Evolutionary conservation across 2,329 filamentous ascomycete species (phyloP).

Genomic region (Xylariaceae sp.): DNA sequence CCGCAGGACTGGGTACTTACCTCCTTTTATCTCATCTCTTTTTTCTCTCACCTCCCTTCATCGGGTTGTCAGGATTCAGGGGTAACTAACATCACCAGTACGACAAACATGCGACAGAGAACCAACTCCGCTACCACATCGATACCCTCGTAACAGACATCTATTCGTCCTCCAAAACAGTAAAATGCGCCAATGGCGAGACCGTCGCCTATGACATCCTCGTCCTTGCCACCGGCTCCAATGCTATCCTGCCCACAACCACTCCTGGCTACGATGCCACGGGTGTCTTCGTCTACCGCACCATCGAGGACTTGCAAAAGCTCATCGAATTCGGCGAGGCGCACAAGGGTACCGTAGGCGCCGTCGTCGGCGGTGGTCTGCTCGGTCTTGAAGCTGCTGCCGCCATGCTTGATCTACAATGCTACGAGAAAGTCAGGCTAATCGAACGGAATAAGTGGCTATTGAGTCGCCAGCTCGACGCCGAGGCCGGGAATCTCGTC

Average conservation of each 20-base stretch:
- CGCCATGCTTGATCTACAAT: constrained; percentile 80
- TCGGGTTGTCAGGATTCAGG: background rate
- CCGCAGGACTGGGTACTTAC: constrained; percentile 67
- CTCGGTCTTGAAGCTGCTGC: constrained; percentile 86
- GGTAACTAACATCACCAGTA: constrained; percentile 46
- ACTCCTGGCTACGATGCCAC: constrained; percentile 74
- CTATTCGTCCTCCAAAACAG: constrained; percentile 56
- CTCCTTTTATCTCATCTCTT: too few relatives aligned
- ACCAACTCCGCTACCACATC: constrained; percentile 67
- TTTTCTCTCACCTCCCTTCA: background rate
- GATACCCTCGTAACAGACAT: constrained; percentile 70
- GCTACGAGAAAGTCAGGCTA: constrained; percentile 67
- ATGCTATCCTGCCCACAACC: constrained; percentile 66
- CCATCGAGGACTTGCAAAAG: constrained; percentile 71
- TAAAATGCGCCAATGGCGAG: constrained; percentile 65
- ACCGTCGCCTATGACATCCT: constrained; percentile 72
- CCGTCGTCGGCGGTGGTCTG: constrained; percentile 78
- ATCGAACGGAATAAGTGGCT: constrained; percentile 83
- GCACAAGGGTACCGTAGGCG: constrained; percentile 62
- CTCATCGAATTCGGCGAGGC: constrained; percentile 68
- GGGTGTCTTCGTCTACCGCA: constrained; percentile 86
- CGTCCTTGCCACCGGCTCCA: constrained; percentile 79
- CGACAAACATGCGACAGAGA: constrained; percentile 53
- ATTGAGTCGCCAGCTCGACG: constrained; percentile 73
- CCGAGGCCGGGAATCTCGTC: constrained; percentile 74